A percentile compares a stretch with the other conserved stretches of the same genome.
These are phyloP conservation scores for Peronospora farinosa DNA, from an alignment of 352 stramenopile genomes.

Conservation along the genomic window DNA sequence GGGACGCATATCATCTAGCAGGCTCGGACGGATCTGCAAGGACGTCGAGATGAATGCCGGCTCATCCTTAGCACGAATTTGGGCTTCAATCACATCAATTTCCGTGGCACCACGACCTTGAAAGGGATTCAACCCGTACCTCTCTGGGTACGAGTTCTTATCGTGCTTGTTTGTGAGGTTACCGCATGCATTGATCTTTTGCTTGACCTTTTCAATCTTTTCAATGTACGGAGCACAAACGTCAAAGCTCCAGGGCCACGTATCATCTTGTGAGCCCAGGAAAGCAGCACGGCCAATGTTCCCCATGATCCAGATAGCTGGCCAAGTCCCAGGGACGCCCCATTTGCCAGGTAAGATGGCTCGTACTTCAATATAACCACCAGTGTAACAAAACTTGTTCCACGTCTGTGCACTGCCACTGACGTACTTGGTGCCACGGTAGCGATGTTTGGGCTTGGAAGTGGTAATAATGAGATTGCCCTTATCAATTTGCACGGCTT, in stretches of 20 bases:
- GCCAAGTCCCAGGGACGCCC: slow-evolving; percentile 93
- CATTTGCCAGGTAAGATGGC: slow-evolving; percentile 92
- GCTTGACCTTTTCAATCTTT: slow-evolving; percentile 84
- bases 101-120: slow-evolving; percentile 93
- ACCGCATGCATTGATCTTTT: slow-evolving; percentile 92
- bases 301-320: slow-evolving; percentile 96
- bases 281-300: slow-evolving; percentile 96
- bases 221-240: slow-evolving; percentile 81
- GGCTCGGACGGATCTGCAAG: slow-evolving; percentile 86
- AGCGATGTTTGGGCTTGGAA: slow-evolving; percentile 77
- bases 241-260: slow-evolving; percentile 96
- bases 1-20: slow-evolving; percentile 59
- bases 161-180: slow-evolving; percentile 92
- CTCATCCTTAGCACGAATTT: slow-evolving; percentile 80
- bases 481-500: slow-evolving; percentile 88
- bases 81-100: slow-evolving; percentile 93
- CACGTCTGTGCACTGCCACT: slow-evolving; percentile 94
- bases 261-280: slow-evolving; percentile 88
- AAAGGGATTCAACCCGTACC: slow-evolving; percentile 88
- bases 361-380: slow-evolving; percentile 92
- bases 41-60: slow-evolving; percentile 91
- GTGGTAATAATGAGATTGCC: slow-evolving; percentile 91
- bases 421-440: slow-evolving; percentile 69
- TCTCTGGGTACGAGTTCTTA: slow-evolving; percentile 67
- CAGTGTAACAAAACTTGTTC: slow-evolving; percentile 99